phyloP scores from a whole-genome alignment of 2,329 filamentous ascomycete genomes.

The Diaporthe eres region DNA sequence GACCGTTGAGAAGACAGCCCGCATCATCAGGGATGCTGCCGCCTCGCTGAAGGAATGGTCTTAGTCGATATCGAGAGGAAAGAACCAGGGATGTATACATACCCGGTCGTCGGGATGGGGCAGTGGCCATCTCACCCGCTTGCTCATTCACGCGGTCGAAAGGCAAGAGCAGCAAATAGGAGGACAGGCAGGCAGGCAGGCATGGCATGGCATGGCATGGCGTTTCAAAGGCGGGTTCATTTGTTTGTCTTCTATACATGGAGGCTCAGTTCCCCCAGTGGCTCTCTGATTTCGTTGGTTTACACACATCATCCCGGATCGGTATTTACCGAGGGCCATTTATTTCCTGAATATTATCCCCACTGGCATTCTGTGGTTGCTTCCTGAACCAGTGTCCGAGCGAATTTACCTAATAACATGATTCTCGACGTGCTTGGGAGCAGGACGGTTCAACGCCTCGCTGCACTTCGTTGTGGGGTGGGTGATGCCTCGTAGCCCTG shows the following conservation, averaged over 20 bases:
- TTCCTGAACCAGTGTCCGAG: background rate
- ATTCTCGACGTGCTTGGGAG: background rate
- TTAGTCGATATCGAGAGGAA: background rate
- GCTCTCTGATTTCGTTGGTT: conserved; percentile 27
- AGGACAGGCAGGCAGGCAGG: conserved; percentile 14
- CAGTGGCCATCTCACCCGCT: background rate
- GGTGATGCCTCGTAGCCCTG: background rate
- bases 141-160: background rate
- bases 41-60: conserved; percentile 36
- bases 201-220: conserved; percentile 39
- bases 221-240: conserved; percentile 33
- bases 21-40: conserved; percentile 74
- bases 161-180: background rate
- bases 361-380: background rate
- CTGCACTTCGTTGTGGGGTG: background rate
- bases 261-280: background rate
- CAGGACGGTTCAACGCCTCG: background rate
- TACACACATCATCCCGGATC: background rate
- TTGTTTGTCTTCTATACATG: conserved; percentile 5
- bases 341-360: conserved; percentile 17
- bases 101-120: background rate
- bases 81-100: background rate
- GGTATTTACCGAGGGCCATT: conserved; percentile 1
- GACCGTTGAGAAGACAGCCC: conserved; percentile 80
- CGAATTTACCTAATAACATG: too few relatives aligned